Base-by-base conservation (phyloP, 371 early-diverging fungal genomes). In the Apophysomyces trapeziformis region DNA sequence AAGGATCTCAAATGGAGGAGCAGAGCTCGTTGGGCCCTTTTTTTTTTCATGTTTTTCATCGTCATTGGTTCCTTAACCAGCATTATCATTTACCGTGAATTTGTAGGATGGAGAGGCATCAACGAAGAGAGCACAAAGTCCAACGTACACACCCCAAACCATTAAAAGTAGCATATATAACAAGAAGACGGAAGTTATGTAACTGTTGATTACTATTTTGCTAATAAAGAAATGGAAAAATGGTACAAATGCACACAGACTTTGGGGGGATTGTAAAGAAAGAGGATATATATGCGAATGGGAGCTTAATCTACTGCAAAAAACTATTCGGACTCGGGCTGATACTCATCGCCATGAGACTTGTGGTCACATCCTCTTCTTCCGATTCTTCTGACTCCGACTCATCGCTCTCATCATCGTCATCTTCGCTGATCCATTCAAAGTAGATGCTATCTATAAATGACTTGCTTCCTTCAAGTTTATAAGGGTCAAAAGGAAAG, bases 401-500 rank as follows among this genome's bases (percentile, higher is more conserved):
- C 43, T 14, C 60, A 18, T 43, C 60, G 11, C 60, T 60, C 26
- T 60, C 60, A 7, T 60, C 60, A 18, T 60, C 60, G 38, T 39
- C 60, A n/a, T 39, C 39, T 4, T 45, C 39, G 8, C 38, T 43
- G 7, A 60, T 84, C 92, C 93, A 92, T 61, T 87, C 89, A 54
- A 82, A 82, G 70, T 93, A 92, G 6, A 91, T 85, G 11, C 65
- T 61, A 12, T 87, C 82, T 38, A 93, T 80, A 65, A 82, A 92
- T 4, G 67, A 65, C 26, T 78, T 80, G 58, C 91, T 90, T 63
- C 84, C 78, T 32, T 87, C 86, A 4, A 96, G 79, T n/a, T 87
- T 80, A 71, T 93, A 91, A 14, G 98, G 98, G 70, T 97, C 98
- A 63, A 96, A 97, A 6, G 98, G 98, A 76, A 97, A 97, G 72